A percentile compares a stretch with the other conserved stretches of the same genome.
Evolutionary conservation across 345 rosid species (phyloP).

Genomic region (Salix purpurea): DNA sequence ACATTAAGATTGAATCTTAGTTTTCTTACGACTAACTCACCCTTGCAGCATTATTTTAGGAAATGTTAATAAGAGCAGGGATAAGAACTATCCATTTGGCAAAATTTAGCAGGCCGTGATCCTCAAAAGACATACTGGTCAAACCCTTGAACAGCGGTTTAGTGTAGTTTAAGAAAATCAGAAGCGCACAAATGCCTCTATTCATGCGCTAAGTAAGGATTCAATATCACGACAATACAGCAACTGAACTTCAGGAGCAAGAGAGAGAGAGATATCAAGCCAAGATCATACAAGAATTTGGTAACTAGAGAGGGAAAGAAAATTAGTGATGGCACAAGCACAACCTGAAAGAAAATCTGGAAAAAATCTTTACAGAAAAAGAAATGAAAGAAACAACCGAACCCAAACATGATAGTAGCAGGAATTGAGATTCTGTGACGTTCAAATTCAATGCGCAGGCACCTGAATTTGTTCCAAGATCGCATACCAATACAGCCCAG

Average conservation of each 20-base stretch:
- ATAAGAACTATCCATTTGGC: not conserved
- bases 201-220: constrained; percentile 33
- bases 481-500: constrained; percentile 33
- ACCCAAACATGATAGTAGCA: not conserved
- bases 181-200: not conserved
- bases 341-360: constrained; percentile 31
- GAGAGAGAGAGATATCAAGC: constrained; percentile 11
- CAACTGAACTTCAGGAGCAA: constrained; percentile 41
- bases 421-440: constrained; percentile 13
- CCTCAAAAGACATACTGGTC: constrained; percentile 13
- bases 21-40: no score
- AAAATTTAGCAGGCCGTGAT: not conserved
- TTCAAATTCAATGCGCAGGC: constrained; percentile 94
- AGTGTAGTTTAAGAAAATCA: constrained; percentile 12
- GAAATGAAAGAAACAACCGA: constrained; percentile 26
- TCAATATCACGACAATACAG: constrained; percentile 33
- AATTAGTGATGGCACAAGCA: constrained; percentile 48
- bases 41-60: not conserved
- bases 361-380: constrained; percentile 21
- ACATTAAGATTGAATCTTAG: no score
- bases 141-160: constrained; percentile 36
- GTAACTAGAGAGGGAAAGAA: not conserved
- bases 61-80: not conserved
- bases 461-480: constrained; percentile 81
- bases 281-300: not conserved